phyloP scores from a whole-genome alignment of 306 rosid species.

The Prunus campanulata region DNA sequence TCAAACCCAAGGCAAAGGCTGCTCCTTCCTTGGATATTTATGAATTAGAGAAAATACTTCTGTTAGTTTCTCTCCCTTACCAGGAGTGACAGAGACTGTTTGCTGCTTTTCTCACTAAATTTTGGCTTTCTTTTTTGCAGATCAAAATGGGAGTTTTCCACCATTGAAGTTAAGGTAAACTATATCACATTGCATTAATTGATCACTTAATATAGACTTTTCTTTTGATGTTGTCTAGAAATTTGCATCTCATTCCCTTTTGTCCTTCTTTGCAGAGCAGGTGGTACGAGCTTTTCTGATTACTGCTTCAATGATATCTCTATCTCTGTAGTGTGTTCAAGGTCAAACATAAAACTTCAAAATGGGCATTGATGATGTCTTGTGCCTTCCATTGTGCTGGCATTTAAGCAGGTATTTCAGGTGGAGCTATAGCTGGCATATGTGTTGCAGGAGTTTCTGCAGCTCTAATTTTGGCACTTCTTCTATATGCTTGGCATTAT shows the following conservation, averaged over 20 bases:
- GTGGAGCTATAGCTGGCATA: constrained; percentile 50
- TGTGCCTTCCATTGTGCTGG: constrained; percentile 25
- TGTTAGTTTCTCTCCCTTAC: background rate
- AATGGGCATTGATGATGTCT: constrained; percentile 15
- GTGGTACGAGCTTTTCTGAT: constrained; percentile 34
- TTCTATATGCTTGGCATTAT: constrained; percentile 30
- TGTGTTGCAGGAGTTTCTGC: constrained; percentile 48
- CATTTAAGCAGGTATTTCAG: constrained; percentile 49
- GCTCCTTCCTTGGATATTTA: background rate
- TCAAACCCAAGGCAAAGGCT: background rate
- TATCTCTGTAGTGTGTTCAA: background rate
- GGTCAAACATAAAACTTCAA: constrained; percentile 1
- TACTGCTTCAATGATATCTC: constrained; percentile 14
- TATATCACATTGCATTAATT: background rate
- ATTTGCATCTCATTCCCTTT: constrained; percentile 12
- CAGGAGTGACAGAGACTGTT: background rate
- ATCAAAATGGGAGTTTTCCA: constrained; percentile 58
- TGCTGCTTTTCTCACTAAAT: constrained; percentile 12
- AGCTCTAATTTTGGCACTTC: constrained; percentile 32
- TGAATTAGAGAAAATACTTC: background rate
- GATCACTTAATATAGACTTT: background rate
- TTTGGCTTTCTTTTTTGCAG: constrained; percentile 38
- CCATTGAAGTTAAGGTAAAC: constrained; percentile 46
- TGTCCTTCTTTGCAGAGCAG: constrained; percentile 62
- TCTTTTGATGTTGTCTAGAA: constrained; percentile 24